Base-by-base conservation (phyloP, 2,329 filamentous ascomycete genomes). In the Rutstroemia sp. region DNA sequence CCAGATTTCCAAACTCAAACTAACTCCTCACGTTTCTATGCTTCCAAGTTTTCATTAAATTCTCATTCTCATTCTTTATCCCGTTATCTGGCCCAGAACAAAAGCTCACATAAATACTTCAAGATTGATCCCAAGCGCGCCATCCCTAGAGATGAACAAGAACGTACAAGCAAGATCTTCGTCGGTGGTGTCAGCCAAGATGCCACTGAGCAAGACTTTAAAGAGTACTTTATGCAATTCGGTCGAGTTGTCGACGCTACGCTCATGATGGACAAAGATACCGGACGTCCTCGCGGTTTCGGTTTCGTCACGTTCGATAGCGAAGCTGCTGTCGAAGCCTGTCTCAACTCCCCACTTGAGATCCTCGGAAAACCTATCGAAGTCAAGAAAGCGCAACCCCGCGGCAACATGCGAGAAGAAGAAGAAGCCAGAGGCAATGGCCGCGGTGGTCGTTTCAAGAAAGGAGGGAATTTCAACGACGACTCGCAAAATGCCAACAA, bases 261-360 rank as follows among this genome's bases (percentile, higher is more conserved):
- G 0, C 83, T 99, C 2, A 99, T 99, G 94, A 99, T 99, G 85
- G 94, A 99, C 72, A 99, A 99, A 74, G 94, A 99, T 71, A 99
- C 94, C 0, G 94, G 94, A n/a, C 84, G 94, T 42, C 94, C 94
- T 2, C 82, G 94, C 68, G 94, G 94, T 1, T 99, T 99, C 68
- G 94, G 94, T 14, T 99, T 99, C 71, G 94, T 99, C 53, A 99
- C 94, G 0, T 99, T 99, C 65, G 94, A 99, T 73, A 95, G 87
- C 63, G 94, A 99, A 68, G 86, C 89, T 16, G 94, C 94, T 17
- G 94, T 99, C 46, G 94, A 99, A 62, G 88, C 89, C 36, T 95
- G 92, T 59, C 83, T 99, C 45, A 84, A 87, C 56, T 82, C 86
- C 21, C 88, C 90, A 16, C 80, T 99, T 12, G 89, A 94, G 69